phyloP scores from a whole-genome alignment of 192 early-diverging fungal species.

The Spinellus fusiger region DNA sequence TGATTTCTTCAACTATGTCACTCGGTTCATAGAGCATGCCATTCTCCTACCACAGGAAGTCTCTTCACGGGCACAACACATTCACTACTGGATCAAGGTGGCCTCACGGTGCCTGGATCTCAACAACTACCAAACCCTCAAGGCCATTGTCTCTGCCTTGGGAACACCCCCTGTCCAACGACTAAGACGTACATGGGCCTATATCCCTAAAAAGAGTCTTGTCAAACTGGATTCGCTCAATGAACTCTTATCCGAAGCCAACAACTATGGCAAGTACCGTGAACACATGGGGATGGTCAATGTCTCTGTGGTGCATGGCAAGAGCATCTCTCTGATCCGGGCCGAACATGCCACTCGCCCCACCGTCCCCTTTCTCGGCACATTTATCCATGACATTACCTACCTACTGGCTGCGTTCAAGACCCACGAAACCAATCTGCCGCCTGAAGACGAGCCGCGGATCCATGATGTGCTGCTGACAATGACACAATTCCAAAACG shows the following conservation, averaged over 20 bases:
- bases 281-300: slow-evolving; percentile 49
- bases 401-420: slow-evolving; percentile 66
- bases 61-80: slow-evolving; percentile 52
- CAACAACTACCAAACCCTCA: slow-evolving; percentile 67
- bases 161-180: slow-evolving; percentile 66
- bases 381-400: slow-evolving; percentile 72
- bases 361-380: slow-evolving; percentile 68
- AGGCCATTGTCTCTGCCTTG: slow-evolving; percentile 63
- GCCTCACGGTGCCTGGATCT: slow-evolving; percentile 53
- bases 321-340: slow-evolving; percentile 13
- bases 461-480: slow-evolving; percentile 58
- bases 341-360: slow-evolving; percentile 42
- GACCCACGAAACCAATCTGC: neutral
- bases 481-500: slow-evolving; percentile 50
- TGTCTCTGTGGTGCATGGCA: slow-evolving; percentile 17
- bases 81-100: slow-evolving; percentile 72
- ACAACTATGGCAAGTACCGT: slow-evolving; percentile 69
- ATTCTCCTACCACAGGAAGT: slow-evolving; percentile 56
- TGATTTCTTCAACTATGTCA: slow-evolving; percentile 79
- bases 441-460: slow-evolving; percentile 42
- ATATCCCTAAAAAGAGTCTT: slow-evolving; percentile 61
- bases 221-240: slow-evolving; percentile 47
- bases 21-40: slow-evolving; percentile 65
- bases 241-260: slow-evolving; percentile 57
- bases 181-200: slow-evolving; percentile 67